Base-by-base conservation (phyloP, 2,329 filamentous ascomycete species). In the Apiospora pterosperma region DNA sequence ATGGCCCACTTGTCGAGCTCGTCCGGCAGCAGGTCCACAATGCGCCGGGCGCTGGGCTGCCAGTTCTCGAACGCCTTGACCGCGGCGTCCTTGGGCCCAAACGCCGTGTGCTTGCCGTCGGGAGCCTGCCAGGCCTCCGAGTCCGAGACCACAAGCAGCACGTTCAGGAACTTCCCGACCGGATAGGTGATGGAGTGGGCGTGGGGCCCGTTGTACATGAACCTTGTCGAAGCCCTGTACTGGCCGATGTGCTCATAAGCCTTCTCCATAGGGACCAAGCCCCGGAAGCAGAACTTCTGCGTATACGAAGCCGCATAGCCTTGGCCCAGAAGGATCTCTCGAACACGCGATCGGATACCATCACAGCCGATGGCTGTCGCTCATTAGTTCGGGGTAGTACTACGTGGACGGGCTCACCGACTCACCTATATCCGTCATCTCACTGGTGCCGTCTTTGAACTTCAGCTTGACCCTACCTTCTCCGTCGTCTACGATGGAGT, bases 171-270 rank as follows among this genome's bases (percentile, higher is more conserved):
- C 10, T 79, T 77, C 6, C 84, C 83, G 11, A 90, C 86, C 0
- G 88, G 85, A 70, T 90, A 90, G 0, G 84, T 88, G 28, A 90
- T 78, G 7, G 85, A 69, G 71, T 91, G 88, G 0, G 83, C 85
- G 62, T 79, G 75, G 0, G 82, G 83, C 0, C 87, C 88, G 63
- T 85, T 80, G 72, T 85, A 85, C 80, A 88, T 85, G 71, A 84
- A 82, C 19, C 79, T 75, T 16, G 83, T 85, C 28, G 73, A 69
- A 0, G 84, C 81, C 41, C 82, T 76, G 42, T 85, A 76, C 10
- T 80, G 72, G 2, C 85, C 84, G 3, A 90, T 68, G 2, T 80
- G 78, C 12, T 77, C 72, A 1, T 78, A 72, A 0, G 85, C 87
- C 19, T 81, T 73, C 1, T 80, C 76, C 81, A 90, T 90, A 0